Base-by-base conservation (phyloP, 352 stramenopile species). In the Phytophthora pistaciae region DNA sequence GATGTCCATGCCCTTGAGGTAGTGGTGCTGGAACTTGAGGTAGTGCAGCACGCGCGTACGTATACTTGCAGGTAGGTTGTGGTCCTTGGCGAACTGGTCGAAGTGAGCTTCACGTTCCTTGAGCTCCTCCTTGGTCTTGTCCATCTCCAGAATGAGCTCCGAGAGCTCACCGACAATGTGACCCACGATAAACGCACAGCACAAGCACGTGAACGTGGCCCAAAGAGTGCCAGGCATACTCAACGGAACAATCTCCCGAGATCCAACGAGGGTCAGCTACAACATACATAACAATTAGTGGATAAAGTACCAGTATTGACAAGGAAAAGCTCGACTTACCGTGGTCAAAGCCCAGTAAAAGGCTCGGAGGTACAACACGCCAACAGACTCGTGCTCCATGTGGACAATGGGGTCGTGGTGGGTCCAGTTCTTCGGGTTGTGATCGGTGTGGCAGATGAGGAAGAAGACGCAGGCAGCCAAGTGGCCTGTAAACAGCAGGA, bases 261-360 rank as follows among this genome's bases (percentile, higher is more conserved):
- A 93, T 4, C 87, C 87, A 2, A 93, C 85, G 4, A 92, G 74
- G 0, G 87, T 92, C 10, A 95, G 56, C 80, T 90, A 49, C 0
- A 63, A 42, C 21, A 52, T 13, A 52, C n/a, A 29, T 29, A 2
- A 5, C 25, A 29, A 5, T 53, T 18, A 38, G 33, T 38, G n/a
- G 58, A 44, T 50, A 44, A 36, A 38, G 14, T 13, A 50, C 20
- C 27, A 54, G 44, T 7, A 60, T 42, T 33, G 21, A 25, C 9
- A 69, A 21, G 1, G 13, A 50, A 59, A 25, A 31, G 31, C 6
- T 13, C 9, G 23, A 66, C 58, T 33, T 75, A 90, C 82, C 60
- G 85, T 93, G 5, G 84, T 92, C 20, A 95, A 61, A 1, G 87
- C 84, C 87, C 87, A 95, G 64, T 95, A 95, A 58, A 91, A 92